Percentiles rank a stretch among this genome's conserved stretches.
These are phyloP conservation scores for Elsinoe australis DNA, from an alignment of 2,329 filamentous ascomycete species.

Conservation along the genomic window DNA sequence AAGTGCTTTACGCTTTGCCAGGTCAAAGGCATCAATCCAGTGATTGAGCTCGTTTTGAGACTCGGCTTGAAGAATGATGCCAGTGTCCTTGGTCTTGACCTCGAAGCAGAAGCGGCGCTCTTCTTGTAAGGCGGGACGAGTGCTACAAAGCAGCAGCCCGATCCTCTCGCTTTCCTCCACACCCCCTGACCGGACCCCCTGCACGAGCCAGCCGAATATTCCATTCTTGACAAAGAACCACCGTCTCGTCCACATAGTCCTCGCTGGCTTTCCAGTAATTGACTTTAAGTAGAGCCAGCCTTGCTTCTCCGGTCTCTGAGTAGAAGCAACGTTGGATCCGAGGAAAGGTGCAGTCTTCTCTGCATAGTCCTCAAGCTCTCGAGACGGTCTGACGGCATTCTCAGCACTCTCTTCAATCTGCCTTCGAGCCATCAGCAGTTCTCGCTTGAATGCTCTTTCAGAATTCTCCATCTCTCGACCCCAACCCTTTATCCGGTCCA, in stretches of 20 bases:
- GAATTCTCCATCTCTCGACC: conserved; percentile 85
- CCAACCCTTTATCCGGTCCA: conserved; percentile 90
- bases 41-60: conserved; percentile 86
- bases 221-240: conserved; percentile 97
- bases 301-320: conserved; percentile 72
- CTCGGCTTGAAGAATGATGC: conserved; percentile 82
- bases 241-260: conserved; percentile 79
- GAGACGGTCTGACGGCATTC: conserved; percentile 64
- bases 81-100: conserved; percentile 94
- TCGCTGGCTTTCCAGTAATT: conserved; percentile 76
- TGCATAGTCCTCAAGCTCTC: conserved; percentile 89
- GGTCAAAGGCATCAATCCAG: conserved; percentile 89
- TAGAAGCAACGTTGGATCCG: conserved; percentile 46
- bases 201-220: conserved; percentile 90
- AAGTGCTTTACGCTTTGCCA: conserved; percentile 85
- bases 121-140: conserved; percentile 82
- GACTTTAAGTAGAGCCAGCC: conserved; percentile 86
- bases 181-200: conserved; percentile 67
- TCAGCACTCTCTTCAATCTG: conserved; percentile 76
- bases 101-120: conserved; percentile 96
- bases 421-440: conserved; percentile 69
- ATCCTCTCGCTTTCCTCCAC: conserved; percentile 96
- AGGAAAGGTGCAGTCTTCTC: conserved; percentile 83
- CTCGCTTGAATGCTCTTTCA: conserved; percentile 74
- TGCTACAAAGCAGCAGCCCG: conserved; percentile 86